Evolutionary conservation across 345 rosid species (phyloP), one percentile per base, ranked within the genome.

Genomic region (Schrenkiella parvula): DNA sequence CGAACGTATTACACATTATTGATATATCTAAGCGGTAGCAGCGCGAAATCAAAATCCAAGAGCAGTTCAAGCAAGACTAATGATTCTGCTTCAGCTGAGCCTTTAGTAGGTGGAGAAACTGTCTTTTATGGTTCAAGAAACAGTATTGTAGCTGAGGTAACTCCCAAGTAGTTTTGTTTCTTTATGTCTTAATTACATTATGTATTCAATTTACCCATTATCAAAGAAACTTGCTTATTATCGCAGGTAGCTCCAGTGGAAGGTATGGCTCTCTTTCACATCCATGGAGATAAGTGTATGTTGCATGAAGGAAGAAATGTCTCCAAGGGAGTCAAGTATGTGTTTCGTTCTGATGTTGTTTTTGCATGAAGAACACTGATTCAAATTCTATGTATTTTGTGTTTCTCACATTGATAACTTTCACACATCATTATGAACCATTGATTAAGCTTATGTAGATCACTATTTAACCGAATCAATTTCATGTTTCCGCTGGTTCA

Each of bases 251-350:
- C 90, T 79, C 99, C 98, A 50, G 8, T 61, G 1, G 97, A 89
- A 86, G 98, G 98, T 55, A 89, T 81, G 97, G 98, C 98, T 71
- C 96, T 95, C 22, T 71, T 92, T 46, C 98, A 95, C 74, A 82
- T 92, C 64, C 99, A 92, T 64, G 99, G 98, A 25, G 88, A 86
- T 74, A 88, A 87, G 75, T 89, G 99, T 57, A 76, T 92, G 98
- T 73, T 95, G 84, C 99, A 89, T 62, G 98, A 92, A 87, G 96
- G 91, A 15, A 82, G 80, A 37, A 89, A 85, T 48, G 93, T 92
- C 32, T 63, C 84, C 2, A 87, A 85, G 65, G 98, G 99, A 1
- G 80, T 85, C 71, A 92, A 95, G 84, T 95, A 91, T 72, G 86
- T 95, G 50, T 84, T 91, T 70, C 90, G 97, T 46, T 91, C 97